These are phyloP conservation scores for Suillus brevipes DNA, from an alignment of 768 basidiomycete species.

Conservation along the genomic window DNA sequence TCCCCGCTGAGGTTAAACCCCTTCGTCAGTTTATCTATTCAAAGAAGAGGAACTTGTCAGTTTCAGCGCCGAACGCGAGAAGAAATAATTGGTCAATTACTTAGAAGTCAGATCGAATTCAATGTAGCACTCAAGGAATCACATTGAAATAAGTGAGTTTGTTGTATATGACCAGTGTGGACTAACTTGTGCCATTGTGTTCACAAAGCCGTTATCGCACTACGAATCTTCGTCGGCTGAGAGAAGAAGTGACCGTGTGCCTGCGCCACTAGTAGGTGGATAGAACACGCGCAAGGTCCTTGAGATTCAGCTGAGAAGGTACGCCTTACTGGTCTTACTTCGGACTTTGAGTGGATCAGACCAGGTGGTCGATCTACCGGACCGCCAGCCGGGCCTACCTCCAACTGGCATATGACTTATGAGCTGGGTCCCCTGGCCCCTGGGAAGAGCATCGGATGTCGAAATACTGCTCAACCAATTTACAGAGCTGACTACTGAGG, in stretches of 20 bases:
- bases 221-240: neutral
- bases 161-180: neutral
- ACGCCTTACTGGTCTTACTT: too few species aligned
- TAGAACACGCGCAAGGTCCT: too few species aligned
- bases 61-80: neutral
- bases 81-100: neutral
- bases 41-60: neutral
- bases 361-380: neutral
- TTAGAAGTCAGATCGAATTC: neutral
- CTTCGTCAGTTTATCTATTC: neutral
- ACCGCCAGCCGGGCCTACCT: neutral
- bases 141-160: neutral
- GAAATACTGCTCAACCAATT: constrained; percentile 1
- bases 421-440: neutral
- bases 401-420: neutral
- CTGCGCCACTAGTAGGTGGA: neutral
- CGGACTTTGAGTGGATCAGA: too few species aligned
- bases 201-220: neutral
- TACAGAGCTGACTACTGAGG: neutral
- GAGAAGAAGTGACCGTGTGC: neutral
- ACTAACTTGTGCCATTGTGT: neutral
- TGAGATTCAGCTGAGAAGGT: too few species aligned
- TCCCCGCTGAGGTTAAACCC: neutral
- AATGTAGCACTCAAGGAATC: neutral
- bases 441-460: constrained; percentile 3